Evolutionary conservation across 2,329 filamentous ascomycete species (phyloP), one percentile per base, ranked within the genome.

Genomic region (Graphilbum sp.): DNA sequence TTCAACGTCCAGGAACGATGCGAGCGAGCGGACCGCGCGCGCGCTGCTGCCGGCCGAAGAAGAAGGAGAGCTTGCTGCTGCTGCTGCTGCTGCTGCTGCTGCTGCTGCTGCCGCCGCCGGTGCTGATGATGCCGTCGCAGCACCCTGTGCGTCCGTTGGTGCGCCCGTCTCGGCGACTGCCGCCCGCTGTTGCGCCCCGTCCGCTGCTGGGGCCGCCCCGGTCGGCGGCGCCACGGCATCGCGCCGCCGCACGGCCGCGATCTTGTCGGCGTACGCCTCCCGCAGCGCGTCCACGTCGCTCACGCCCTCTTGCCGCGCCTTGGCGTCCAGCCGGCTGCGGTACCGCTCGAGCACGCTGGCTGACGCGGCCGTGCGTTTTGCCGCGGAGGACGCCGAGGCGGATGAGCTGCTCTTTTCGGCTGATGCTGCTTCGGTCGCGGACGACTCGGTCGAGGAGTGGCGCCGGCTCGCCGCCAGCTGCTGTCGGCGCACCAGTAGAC

Each of bases 261-360:
- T 96, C 61, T 83, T 85, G 42, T 88, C 83, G 49, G 78, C 71
- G 60, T 96, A 95, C 23, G 76, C 84, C 48, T 79, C 69, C 56
- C 83, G 86, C 44, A 98, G 67, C 46, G 82, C 71, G 20, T 79
- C 74, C 33, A 92, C 72, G 54, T 80, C 73, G 46, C 66, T 66
- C 41, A 70, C 61, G n/a, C 81, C 78, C 54, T 81, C 68, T 60
- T 79, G 61, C 53, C 75, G 74, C 11, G 85, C 88, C 60, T 93
- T 95, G 46, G 69, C 63, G 47, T 81, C 71, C 45, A 98, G 77
- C 63, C 94, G 94, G 41, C 79, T 71, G 49, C 73, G 74, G 64
- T 98, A 98, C 58, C 83, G 92, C 46, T 93, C 85, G 46, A 83
- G 55, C 30, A 95, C 64, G 49, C 69, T 67, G 41, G 31, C 8